Base-by-base conservation (phyloP, 306 rosid genomes). In the Potentilla sterilis region DNA sequence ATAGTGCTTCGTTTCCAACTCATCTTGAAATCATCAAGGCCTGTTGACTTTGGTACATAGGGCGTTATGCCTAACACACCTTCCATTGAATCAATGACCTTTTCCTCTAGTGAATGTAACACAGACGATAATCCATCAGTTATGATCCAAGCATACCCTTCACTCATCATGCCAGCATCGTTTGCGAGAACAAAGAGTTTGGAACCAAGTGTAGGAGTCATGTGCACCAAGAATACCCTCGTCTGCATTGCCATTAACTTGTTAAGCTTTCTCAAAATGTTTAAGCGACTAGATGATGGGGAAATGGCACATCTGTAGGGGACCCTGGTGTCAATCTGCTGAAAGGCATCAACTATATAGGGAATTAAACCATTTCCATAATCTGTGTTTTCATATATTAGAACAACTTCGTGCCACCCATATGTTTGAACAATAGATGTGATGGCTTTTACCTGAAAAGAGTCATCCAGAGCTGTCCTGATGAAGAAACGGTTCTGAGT, bases 11-110 rank as follows among this genome's bases (percentile, higher is more conserved):
- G 34, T 40, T 72, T 67, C 79, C 72, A 69, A 38, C 54, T 79
- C 32, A n/a, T 51, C 42, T 73, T 32, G 61, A 86, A 81, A 9
- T 62, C 48, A 13, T 69, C 4, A n/a, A 86, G 75, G 28, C n/a
- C 8, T 66, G 42, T 4, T 0, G 83, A 69, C 4, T 2, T 4
- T 1, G 74, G 75, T 32, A 84, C 18, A 24, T 32, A 18, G 0
- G 88, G 84, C 78, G 76, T 82, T 24, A 86, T 61, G 38, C 90
- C 88, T 35, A 81, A n/a, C 0, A 84, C 79, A 22, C 90, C 88
- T 77, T 84, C 85, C 90, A 81, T 84, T 7, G 76, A 75, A 14
- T 77, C 77, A 67, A 77, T 34, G 22, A 41, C 58, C 22, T 67
- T 15, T 54, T 5, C 73, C 48, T 15, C 40, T 18, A 3, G 13